Evolutionary conservation across 1,284 basidiomycete species (phyloP).

Genomic region (Cronartium quercuum): DNA sequence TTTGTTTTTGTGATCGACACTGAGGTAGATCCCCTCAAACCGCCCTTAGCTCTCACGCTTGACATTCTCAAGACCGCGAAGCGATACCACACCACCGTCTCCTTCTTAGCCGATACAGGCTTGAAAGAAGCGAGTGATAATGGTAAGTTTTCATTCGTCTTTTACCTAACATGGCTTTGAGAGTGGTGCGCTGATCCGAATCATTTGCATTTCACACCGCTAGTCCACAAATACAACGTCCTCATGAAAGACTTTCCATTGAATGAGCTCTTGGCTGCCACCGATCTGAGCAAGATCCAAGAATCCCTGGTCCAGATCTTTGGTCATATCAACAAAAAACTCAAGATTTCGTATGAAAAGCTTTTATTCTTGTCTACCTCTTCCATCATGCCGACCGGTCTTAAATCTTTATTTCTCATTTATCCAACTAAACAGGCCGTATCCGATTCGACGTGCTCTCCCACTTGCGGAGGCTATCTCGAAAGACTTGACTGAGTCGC

Average conservation of each 20-base stretch:
- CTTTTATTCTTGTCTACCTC: too few species aligned
- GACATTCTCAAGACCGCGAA: conserved; percentile 93
- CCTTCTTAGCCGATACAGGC: conserved; percentile 95
- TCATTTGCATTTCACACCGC: background rate
- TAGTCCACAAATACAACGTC: conserved; percentile 93
- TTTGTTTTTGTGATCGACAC: background rate
- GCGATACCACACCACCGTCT: conserved; percentile 93
- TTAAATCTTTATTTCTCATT: background rate
- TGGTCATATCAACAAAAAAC: conserved; percentile 87
- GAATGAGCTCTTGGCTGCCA: conserved; percentile 90
- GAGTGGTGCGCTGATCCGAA: background rate
- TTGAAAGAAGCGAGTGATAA: conserved; percentile 84
- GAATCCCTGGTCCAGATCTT: conserved; percentile 83
- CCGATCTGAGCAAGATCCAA: conserved; percentile 88
- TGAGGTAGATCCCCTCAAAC: background rate
- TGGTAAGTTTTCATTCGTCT: conserved; percentile 54
- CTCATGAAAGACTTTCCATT: conserved; percentile 99
- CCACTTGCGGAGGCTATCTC: conserved; percentile 97
- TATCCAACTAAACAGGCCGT: conserved; percentile 55
- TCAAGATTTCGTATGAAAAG: conserved; percentile 72
- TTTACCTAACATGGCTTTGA: background rate
- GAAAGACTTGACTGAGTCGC: conserved; percentile 89
- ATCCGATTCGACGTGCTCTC: conserved; percentile 88
- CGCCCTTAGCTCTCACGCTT: conserved; percentile 69
- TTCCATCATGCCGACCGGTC: conserved; percentile 5